phyloP scores from a whole-genome alignment of 345 rosid species.

The Eucalyptus cloeziana region DNA sequence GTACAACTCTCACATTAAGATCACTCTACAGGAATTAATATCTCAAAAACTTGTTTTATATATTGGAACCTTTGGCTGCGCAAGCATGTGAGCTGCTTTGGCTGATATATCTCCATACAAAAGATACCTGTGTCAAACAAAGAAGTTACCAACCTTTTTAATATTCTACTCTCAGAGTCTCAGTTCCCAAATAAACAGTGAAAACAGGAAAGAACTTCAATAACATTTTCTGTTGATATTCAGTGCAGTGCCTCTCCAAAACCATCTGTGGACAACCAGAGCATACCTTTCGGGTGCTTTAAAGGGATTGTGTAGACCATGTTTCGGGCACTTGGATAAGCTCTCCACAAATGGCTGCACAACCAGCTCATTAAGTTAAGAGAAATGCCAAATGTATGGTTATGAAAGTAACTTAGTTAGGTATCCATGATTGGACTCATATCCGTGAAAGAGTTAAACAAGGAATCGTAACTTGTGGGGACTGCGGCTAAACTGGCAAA shows the following conservation, averaged over 20 bases:
- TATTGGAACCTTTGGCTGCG: conserved; percentile 59
- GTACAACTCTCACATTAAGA: not conserved
- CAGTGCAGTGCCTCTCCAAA: not conserved
- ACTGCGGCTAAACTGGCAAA: not conserved
- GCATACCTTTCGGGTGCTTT: conserved; percentile 85
- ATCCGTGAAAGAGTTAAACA: not conserved
- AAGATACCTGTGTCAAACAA: conserved; percentile 44
- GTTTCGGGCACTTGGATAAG: conserved; percentile 88
- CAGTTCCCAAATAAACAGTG: not conserved
- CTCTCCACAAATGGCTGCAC: conserved; percentile 93
- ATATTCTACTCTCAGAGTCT: not conserved
- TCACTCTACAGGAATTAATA: not conserved
- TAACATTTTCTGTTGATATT: not conserved
- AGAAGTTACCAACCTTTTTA: not conserved
- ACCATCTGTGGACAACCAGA: not conserved
- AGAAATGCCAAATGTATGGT: not conserved
- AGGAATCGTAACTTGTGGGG: not conserved
- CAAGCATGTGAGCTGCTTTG: conserved; percentile 84
- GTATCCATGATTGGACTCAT: too few species aligned
- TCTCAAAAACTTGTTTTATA: not conserved
- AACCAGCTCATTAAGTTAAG: conserved; percentile 3
- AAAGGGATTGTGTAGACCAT: conserved; percentile 96
- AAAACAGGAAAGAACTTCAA: not conserved
- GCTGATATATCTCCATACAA: conserved; percentile 82
- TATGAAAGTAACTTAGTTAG: not conserved